phyloP scores from a whole-genome alignment of 345 rosid species.

The Eucalyptus pauciflora region DNA sequence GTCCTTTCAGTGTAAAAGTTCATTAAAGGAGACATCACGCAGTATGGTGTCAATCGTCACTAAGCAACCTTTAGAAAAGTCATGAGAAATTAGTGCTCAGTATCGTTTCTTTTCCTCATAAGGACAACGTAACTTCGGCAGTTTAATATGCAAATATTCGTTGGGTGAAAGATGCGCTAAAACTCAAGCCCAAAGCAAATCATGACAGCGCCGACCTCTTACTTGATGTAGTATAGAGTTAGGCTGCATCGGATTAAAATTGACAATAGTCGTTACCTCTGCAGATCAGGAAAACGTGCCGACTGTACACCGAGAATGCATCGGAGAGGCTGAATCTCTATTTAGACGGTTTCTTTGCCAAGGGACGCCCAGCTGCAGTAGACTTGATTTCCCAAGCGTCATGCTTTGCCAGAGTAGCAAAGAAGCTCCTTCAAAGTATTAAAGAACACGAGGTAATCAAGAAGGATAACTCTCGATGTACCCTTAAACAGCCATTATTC shows the following conservation, averaged over 20 bases:
- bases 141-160: neutral
- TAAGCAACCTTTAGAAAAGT: neutral
- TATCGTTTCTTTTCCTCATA: neutral
- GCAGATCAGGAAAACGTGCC: conserved; percentile 34
- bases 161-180: neutral
- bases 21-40: neutral
- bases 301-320: conserved; percentile 47
- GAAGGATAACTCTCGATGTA: neutral
- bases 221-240: neutral
- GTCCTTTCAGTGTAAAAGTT: neutral
- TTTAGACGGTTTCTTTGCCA: conserved; percentile 35
- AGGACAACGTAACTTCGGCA: neutral
- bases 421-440: conserved; percentile 27
- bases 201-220: neutral
- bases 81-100: neutral
- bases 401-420: conserved; percentile 20
- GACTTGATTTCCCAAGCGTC: conserved; percentile 27
- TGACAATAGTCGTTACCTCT: neutral
- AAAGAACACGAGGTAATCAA: conserved; percentile 26
- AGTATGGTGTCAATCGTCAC: neutral
- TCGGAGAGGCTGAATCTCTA: conserved; percentile 42
- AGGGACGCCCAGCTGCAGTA: conserved; percentile 25
- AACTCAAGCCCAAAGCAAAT: neutral
- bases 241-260: neutral
- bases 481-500: neutral